Evolutionary conservation across 352 stramenopile genomes (phyloP).

Genomic region (Paralagenidium karlingii): DNA sequence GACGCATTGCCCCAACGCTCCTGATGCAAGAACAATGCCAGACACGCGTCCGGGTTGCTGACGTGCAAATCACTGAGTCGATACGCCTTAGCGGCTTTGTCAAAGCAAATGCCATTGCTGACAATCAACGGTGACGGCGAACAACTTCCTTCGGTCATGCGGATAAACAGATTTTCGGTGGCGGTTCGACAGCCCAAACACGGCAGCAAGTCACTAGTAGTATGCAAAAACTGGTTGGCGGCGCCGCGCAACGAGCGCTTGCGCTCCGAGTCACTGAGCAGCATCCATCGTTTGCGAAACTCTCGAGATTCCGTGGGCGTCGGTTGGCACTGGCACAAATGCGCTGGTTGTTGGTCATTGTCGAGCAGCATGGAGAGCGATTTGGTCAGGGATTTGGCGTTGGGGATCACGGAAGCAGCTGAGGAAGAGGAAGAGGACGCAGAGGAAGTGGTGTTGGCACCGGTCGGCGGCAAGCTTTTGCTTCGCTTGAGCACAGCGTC

Average conservation of each 20-base stretch:
- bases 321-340: no score
- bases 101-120: constrained; percentile 3
- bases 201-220: constrained; percentile 48
- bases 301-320: constrained; percentile 56
- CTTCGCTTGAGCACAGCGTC: no score
- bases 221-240: constrained; percentile 57
- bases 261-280: constrained; percentile 69
- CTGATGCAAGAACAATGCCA: constrained; percentile 72
- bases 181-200: constrained; percentile 70
- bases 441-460: no score
- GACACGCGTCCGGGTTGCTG: constrained; percentile 40
- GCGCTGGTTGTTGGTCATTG: no score
- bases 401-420: no score
- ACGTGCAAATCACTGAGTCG: constrained; percentile 55
- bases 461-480: no score
- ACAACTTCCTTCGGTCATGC: constrained; percentile 26
- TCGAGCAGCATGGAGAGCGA: no score
- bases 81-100: constrained; percentile 17
- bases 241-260: constrained; percentile 49
- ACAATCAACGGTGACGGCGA: constrained; percentile 26
- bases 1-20: constrained; percentile 43
- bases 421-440: no score
- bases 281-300: constrained; percentile 73
- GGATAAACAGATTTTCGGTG: constrained; percentile 65
- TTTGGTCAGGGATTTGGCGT: no score